Conservation (phyloP, 306 rosid species). For the Prunus dulcis region DNA sequence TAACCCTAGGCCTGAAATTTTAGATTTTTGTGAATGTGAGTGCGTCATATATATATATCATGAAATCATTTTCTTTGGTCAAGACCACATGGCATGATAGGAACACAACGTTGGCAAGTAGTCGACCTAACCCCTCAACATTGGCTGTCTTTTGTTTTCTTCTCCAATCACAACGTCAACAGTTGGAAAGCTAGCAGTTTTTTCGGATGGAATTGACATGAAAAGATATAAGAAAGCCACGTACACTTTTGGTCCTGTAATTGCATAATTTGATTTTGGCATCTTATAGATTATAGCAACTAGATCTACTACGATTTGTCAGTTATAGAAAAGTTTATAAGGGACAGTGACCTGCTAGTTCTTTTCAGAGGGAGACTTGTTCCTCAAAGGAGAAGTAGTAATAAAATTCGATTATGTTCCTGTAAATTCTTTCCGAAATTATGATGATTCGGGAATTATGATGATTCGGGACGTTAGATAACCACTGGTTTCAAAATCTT, state of each 20-base stretch:
- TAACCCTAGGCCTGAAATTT: background rate
- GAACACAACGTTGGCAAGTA: background rate
- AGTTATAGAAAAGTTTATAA: background rate
- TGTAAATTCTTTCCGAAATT: too few species aligned
- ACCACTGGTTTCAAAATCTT: too few species aligned
- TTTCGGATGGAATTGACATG: background rate
- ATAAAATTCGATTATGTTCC: background rate
- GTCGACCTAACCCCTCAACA: background rate
- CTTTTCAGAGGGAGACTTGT: too few species aligned
- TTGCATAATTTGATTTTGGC: too few species aligned
- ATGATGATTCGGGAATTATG: background rate
- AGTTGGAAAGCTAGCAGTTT: background rate
- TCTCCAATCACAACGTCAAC: background rate
- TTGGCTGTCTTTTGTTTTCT: background rate
- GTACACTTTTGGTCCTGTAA: too few species aligned
- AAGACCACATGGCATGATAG: conserved; percentile 8
- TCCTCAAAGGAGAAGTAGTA: background rate
- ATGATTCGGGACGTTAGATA: background rate
- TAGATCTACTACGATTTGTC: background rate
- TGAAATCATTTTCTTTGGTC: background rate
- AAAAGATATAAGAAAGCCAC: too few species aligned
- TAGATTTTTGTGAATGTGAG: background rate
- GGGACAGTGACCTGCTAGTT: background rate
- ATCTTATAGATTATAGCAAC: background rate
- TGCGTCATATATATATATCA: background rate